Base-by-base conservation (phyloP, 805 yeast species). In the Wickerhamia fluorescens region DNA sequence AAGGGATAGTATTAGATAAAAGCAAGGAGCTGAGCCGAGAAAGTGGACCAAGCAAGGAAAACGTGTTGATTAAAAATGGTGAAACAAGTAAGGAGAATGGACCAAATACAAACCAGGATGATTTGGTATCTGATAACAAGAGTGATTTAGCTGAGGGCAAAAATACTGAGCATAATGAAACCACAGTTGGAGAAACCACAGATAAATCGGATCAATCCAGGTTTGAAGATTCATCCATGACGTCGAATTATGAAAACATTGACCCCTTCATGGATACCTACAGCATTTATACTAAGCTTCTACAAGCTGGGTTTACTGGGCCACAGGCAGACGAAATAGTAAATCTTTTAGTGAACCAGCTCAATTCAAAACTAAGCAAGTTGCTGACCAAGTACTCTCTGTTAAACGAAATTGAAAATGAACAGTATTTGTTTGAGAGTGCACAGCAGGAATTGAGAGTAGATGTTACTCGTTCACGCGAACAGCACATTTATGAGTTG, bases 371-470 rank as follows among this genome's bases (percentile, higher is more conserved):
- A 37, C 47, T 64, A 25, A 40, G 58, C 15, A 62, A 61, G 49
- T 55, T 78, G 20, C 61, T 66, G 26, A 50, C 56, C 4, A 62
- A 61, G 33, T 73, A 70, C 48, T 56, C 71, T 4, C 75, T 72
- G 14, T 56, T 56, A 16, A 74, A 75, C 37, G 95, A 86, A 41
- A 58, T 86, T 10, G 95, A 88, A 38, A 89, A 88, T 45, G 96
- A 89, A 44, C 71, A 75, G 14, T 92, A 89, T 48, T 57, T 92
- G 9, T 88, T 86, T 51, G 89, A 87, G 49, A 94, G 96, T 18
- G 95, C 96, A 0, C 85, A 85, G 37, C 79, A 88, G 31, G 97
- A 89, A 51, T 56, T 89, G 20, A 57, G 80, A 27, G 84, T 81
- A 25, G 95, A 87, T 43, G 73, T 87, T 14, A 75, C 79, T 23